Evolutionary conservation across 371 early-diverging fungal genomes (phyloP).

Genomic region (Syncephalis fuscata): DNA sequence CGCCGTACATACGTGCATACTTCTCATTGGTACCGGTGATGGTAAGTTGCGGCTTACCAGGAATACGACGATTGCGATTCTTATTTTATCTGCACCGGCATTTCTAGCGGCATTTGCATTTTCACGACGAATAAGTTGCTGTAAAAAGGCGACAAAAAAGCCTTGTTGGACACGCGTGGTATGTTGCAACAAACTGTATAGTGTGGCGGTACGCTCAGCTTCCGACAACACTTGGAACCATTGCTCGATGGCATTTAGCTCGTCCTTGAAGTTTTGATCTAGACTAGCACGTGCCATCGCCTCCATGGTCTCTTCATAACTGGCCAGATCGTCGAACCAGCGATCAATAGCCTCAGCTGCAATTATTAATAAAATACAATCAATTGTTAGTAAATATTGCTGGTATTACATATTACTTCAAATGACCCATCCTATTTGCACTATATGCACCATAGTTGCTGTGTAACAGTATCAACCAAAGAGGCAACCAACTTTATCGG

Average conservation of each 20-base stretch:
- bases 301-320: slow-evolving; percentile 81
- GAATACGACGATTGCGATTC: slow-evolving; percentile 1
- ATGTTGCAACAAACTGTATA: slow-evolving; percentile 80
- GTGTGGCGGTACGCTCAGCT: slow-evolving; percentile 79
- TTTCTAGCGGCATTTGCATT: slow-evolving; percentile 4
- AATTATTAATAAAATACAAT: not conserved
- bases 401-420: no score
- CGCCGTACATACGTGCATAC: no score
- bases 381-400: not conserved
- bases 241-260: slow-evolving; percentile 81
- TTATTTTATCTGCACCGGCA: not conserved
- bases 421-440: no score
- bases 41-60: no score
- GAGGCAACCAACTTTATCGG: no score
- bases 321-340: slow-evolving; percentile 80
- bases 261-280: slow-evolving; percentile 85
- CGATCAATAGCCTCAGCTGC: slow-evolving; percentile 69
- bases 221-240: slow-evolving; percentile 85
- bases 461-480: no score
- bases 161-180: slow-evolving; percentile 78
- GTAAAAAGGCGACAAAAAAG: slow-evolving; percentile 79
- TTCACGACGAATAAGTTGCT: slow-evolving; percentile 23
- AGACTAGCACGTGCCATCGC: slow-evolving; percentile 84
- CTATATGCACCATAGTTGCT: no score
- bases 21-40: no score